These are phyloP conservation scores for Parastagonospora nodorum DNA, from an alignment of 2,329 filamentous ascomycete genomes.

Conservation along the genomic window DNA sequence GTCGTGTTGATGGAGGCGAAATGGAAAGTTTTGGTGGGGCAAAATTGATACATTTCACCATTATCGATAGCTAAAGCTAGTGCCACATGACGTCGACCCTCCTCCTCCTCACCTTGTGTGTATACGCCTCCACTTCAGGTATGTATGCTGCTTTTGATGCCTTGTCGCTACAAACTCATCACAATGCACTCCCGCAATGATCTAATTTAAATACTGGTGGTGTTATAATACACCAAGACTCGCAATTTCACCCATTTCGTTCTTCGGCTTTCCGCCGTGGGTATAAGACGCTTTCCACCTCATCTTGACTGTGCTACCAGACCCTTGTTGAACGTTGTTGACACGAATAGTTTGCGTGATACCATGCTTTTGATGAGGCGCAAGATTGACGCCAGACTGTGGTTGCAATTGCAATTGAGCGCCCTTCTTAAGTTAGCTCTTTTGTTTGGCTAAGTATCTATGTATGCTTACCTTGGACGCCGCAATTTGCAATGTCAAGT, in stretches of 20 bases:
- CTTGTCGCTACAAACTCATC: constrained; percentile 2
- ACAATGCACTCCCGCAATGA: neutral
- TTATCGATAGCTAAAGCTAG: constrained; percentile 22
- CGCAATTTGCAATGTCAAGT: constrained; percentile 88
- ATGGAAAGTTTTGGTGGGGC: constrained; percentile 6
- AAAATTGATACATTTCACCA: neutral
- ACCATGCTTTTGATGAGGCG: constrained; percentile 72
- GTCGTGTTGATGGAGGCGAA: constrained; percentile 1
- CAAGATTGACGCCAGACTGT: constrained; percentile 78
- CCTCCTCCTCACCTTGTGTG: neutral
- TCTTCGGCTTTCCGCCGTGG: constrained; percentile 66
- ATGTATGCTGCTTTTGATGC: neutral
- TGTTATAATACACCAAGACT: constrained; percentile 73
- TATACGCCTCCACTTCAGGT: neutral
- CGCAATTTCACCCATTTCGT: constrained; percentile 84
- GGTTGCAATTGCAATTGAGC: constrained; percentile 82
- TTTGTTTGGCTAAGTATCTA: neutral
- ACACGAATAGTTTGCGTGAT: constrained; percentile 83
- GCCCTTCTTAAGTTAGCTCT: constrained; percentile 58
- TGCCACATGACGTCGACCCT: neutral
- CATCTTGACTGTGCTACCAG: constrained; percentile 83
- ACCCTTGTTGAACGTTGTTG: constrained; percentile 72
- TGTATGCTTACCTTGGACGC: constrained; percentile 76
- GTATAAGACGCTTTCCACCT: constrained; percentile 86
- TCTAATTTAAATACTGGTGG: neutral